These are phyloP conservation scores for Boechera stricta DNA, from an alignment of 345 rosid species.

Conservation along the genomic window DNA sequence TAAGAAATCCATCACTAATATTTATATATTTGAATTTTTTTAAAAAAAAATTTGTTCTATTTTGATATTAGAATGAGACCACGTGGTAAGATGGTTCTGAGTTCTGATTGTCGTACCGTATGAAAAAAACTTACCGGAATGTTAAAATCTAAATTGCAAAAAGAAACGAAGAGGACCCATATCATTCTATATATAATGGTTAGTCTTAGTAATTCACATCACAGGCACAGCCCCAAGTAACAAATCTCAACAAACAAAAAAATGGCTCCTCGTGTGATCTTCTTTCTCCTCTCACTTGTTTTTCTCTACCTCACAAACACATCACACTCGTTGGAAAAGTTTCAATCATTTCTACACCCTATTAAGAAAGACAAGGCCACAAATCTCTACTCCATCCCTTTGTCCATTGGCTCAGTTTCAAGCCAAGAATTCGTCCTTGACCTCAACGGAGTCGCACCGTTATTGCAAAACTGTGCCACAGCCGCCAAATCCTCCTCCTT, in stretches of 20 bases:
- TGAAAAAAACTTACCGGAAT: background rate
- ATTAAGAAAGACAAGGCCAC: background rate
- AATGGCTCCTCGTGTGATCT: constrained; percentile 21
- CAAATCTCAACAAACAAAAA: background rate
- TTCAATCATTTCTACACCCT: constrained; percentile 14
- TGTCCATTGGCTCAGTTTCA: background rate
- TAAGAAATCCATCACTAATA: no score
- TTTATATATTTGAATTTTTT: background rate
- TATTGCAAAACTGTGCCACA: background rate
- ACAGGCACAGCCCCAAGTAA: background rate
- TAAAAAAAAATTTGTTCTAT: background rate
- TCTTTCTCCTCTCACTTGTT: constrained; percentile 12
- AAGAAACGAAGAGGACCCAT: background rate
- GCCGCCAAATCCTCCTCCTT: constrained; percentile 8
- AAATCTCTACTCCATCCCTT: constrained; percentile 10
- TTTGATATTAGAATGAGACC: background rate
- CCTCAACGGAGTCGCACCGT: constrained; percentile 22
- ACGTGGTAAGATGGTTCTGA: background rate
- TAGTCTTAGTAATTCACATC: background rate
- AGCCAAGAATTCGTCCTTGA: constrained; percentile 1
- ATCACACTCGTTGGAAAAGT: constrained; percentile 1
- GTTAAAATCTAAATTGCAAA: background rate
- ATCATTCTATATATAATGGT: constrained; percentile 20
- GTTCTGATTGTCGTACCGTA: background rate
- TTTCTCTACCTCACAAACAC: constrained; percentile 6